Percentiles rank a stretch among this genome's conserved stretches.
Conservation (phyloP, 768 basidiomycete genomes). For the Mycena pura region DNA sequence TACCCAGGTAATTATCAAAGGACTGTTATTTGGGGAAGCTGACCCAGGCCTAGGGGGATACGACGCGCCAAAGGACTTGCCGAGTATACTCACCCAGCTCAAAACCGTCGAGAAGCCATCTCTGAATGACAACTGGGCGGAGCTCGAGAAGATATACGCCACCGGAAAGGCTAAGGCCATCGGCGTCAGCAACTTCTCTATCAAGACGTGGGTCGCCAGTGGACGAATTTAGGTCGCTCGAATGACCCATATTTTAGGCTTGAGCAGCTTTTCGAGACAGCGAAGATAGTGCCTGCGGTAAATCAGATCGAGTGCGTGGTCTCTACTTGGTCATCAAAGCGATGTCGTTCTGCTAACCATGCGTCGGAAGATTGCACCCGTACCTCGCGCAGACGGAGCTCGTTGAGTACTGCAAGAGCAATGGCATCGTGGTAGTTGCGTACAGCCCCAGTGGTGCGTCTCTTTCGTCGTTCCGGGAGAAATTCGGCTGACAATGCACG, state of each 20-base stretch:
- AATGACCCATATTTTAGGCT: conserved; percentile 32
- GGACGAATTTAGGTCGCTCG: background rate
- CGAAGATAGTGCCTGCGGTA: conserved; percentile 52
- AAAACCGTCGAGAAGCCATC: conserved; percentile 38
- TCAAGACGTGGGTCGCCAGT: conserved; percentile 51
- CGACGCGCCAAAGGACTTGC: conserved; percentile 34
- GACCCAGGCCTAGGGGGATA: conserved; percentile 17
- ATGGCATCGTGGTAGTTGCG: conserved; percentile 56
- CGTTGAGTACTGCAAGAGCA: conserved; percentile 51
- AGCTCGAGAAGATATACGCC: conserved; percentile 56
- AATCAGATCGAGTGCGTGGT: conserved; percentile 54
- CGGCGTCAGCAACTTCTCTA: conserved; percentile 66
- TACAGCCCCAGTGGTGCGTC: conserved; percentile 60
- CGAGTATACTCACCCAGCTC: conserved; percentile 36
- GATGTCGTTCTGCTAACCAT: background rate
- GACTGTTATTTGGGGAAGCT: background rate
- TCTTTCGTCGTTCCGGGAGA: too few species aligned
- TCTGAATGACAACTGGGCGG: conserved; percentile 57
- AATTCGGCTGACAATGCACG: too few species aligned
- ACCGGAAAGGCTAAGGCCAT: conserved; percentile 57
- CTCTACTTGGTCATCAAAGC: background rate
- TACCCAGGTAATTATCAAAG: conserved; percentile 34
- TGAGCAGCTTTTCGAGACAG: conserved; percentile 46
- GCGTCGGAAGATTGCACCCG: conserved; percentile 48
- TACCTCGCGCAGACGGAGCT: conserved; percentile 59